phyloP scores from a whole-genome alignment of 2,329 filamentous ascomycete species.

The Aspergillus tanneri region DNA sequence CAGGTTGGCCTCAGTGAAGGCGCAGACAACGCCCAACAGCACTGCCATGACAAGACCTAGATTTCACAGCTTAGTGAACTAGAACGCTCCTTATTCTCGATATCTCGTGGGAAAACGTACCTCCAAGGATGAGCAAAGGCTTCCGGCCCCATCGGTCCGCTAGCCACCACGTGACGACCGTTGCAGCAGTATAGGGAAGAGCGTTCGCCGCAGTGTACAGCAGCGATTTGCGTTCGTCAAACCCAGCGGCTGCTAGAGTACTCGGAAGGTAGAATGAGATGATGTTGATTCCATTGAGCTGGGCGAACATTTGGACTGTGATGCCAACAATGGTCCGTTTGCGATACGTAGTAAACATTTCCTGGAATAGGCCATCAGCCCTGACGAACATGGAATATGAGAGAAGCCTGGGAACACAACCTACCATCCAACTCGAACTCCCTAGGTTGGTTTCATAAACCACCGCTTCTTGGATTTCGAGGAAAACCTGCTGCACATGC shows the following conservation, averaged over 20 bases:
- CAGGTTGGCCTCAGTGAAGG: constrained; percentile 35
- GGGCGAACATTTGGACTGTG: constrained; percentile 44
- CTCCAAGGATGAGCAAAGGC: constrained; percentile 31
- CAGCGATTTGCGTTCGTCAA: constrained; percentile 39
- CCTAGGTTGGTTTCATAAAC: constrained; percentile 38
- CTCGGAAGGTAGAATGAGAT: constrained; percentile 46
- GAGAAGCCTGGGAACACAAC: constrained; percentile 1
- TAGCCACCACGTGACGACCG: constrained; percentile 41
- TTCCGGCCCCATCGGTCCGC: constrained; percentile 44
- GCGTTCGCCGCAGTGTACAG: constrained; percentile 44
- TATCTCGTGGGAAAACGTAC: constrained; percentile 7
- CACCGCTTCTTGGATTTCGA: constrained; percentile 42
- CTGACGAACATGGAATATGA: too few relatives aligned
- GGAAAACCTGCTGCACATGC: constrained; percentile 38
- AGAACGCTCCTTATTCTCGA: not conserved
- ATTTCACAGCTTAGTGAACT: not conserved
- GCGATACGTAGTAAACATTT: constrained; percentile 46
- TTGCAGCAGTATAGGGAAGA: constrained; percentile 42
- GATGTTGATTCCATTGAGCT: constrained; percentile 46
- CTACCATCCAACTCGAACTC: constrained; percentile 34
- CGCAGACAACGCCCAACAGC: constrained; percentile 39
- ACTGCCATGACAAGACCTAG: constrained; percentile 35
- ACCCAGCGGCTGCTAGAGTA: constrained; percentile 37
- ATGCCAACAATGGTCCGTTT: constrained; percentile 45
- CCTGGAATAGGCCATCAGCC: too few relatives aligned